phyloP scores from a whole-genome alignment of 2,329 filamentous ascomycete species.

The Arthrobotrys musiformis region DNA sequence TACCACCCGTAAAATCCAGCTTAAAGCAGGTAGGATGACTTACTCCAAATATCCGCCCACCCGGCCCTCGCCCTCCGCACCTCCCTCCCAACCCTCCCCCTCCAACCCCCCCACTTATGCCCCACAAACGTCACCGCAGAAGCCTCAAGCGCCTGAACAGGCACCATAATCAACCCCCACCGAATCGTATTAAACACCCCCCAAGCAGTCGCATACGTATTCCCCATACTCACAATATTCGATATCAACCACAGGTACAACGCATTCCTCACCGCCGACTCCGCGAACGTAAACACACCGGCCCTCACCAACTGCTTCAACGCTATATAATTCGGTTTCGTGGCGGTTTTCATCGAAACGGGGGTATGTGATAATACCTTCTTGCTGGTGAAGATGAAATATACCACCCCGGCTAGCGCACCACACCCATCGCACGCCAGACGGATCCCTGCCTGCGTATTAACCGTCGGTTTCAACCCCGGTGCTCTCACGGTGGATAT shows the following conservation, averaged over 20 bases:
- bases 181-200: constrained; percentile 78
- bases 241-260: constrained; percentile 77
- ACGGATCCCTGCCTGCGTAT: constrained; percentile 73
- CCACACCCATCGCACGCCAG: constrained; percentile 71
- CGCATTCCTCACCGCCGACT: constrained; percentile 75
- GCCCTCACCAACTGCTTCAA: constrained; percentile 69
- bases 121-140: constrained; percentile 74
- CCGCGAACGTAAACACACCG: constrained; percentile 70
- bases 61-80: constrained; percentile 60
- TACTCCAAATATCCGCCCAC: constrained; percentile 61
- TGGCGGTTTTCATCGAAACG: constrained; percentile 33
- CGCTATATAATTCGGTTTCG: constrained; percentile 63
- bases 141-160: constrained; percentile 74
- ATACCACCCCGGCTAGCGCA: constrained; percentile 69
- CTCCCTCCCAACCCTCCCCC: constrained; percentile 61
- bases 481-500: constrained; percentile 72
- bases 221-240: constrained; percentile 72
- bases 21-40: not conserved
- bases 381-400: constrained; percentile 68
- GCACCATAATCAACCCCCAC: constrained; percentile 80
- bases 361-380: constrained; percentile 25
- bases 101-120: constrained; percentile 72
- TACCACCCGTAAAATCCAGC: not conserved
- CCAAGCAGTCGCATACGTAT: constrained; percentile 77
- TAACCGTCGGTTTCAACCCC: constrained; percentile 68